Conservation (phyloP, 768 basidiomycete species). For the Phanerochaete carnosa region DNA sequence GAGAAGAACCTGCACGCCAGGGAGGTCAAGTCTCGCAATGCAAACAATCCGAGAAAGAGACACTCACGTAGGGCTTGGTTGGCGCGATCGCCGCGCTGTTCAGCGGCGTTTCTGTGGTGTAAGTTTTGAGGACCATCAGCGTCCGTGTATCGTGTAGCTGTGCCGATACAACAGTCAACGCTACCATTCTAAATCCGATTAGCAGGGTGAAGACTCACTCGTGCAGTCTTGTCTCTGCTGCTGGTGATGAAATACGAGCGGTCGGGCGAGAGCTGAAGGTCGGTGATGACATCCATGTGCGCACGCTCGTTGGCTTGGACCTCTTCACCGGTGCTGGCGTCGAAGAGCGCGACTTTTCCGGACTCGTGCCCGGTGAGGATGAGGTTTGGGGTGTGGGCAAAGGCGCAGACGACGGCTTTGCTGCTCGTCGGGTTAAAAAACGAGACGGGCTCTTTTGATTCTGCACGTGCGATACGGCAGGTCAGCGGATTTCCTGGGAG, state of each 20-base stretch:
- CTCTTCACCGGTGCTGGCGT: constrained; percentile 85
- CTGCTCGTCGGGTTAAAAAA: constrained; percentile 89
- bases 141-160: constrained; percentile 89
- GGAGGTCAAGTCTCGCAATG: background rate
- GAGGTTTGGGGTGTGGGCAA: constrained; percentile 70
- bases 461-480: constrained; percentile 36
- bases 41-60: background rate
- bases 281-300: constrained; percentile 84
- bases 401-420: constrained; percentile 96
- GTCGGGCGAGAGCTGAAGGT: constrained; percentile 88
- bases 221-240: constrained; percentile 95
- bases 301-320: constrained; percentile 80
- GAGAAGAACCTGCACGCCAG: constrained; percentile 60
- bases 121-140: constrained; percentile 90
- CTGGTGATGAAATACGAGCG: constrained; percentile 94
- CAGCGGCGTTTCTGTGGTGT: constrained; percentile 87
- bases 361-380: constrained; percentile 96
- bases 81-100: constrained; percentile 91
- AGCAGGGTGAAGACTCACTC: constrained; percentile 46
- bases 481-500: background rate
- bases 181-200: background rate
- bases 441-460: constrained; percentile 68
- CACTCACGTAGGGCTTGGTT: constrained; percentile 78
- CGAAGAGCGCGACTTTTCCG: constrained; percentile 91
- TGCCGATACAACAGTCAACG: constrained; percentile 1